Conservation (phyloP, 352 stramenopile species). For the Phytophthora palmivora region DNA sequence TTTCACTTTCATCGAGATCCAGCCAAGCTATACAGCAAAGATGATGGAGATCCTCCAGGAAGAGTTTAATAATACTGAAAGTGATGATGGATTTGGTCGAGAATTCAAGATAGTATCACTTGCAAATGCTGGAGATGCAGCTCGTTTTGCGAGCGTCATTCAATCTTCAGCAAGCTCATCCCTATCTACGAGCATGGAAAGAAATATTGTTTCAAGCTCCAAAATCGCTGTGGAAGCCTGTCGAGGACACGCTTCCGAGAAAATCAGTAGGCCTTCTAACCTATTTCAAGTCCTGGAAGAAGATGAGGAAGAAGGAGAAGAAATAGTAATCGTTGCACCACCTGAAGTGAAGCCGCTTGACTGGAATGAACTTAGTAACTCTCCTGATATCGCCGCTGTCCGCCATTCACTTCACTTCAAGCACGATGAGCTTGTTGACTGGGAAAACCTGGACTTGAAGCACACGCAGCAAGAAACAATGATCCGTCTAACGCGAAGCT, state of each 20-base stretch:
- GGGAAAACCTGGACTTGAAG: slow-evolving; percentile 37
- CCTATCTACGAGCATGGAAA: slow-evolving; percentile 31
- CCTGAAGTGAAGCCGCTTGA: slow-evolving; percentile 10
- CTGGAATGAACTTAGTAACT: slow-evolving; percentile 20
- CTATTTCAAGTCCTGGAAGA: slow-evolving; percentile 15
- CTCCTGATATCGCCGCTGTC: slow-evolving; percentile 25
- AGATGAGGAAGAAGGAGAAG: slow-evolving; percentile 7
- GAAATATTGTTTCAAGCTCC: slow-evolving; percentile 27
- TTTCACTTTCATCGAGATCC: slow-evolving; percentile 49
- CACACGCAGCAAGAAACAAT: slow-evolving; percentile 43
- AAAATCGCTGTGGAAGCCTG: slow-evolving; percentile 4
- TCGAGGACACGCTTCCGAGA: neutral
- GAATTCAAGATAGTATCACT: slow-evolving; percentile 36
- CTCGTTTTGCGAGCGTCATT: slow-evolving; percentile 27
- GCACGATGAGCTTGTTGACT: slow-evolving; percentile 31
- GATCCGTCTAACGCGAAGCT: slow-evolving; percentile 36
- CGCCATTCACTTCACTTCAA: slow-evolving; percentile 48
- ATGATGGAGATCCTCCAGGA: slow-evolving; percentile 41
- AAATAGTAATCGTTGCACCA: neutral
- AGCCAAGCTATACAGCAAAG: slow-evolving; percentile 30
- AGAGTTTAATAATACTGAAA: slow-evolving; percentile 24
- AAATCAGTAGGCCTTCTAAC: slow-evolving; percentile 1
- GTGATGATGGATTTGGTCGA: slow-evolving; percentile 15
- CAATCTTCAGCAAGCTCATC: slow-evolving; percentile 31
- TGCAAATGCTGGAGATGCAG: slow-evolving; percentile 12